Conservation (phyloP, 768 basidiomycete genomes). For the Tephrocybe rancida region DNA sequence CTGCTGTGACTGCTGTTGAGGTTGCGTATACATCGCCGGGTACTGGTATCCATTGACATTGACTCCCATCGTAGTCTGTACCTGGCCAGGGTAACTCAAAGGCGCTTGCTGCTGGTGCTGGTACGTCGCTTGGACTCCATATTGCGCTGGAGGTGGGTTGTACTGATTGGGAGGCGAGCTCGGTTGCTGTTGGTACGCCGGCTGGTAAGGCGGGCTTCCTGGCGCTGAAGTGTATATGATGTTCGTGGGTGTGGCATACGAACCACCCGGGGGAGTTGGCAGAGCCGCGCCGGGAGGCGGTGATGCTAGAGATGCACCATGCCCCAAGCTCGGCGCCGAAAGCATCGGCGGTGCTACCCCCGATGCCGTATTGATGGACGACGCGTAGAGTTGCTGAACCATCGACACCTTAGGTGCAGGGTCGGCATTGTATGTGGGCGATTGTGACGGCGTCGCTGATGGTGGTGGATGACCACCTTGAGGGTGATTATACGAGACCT, state of each 20-base stretch:
- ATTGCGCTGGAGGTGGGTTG: too few species aligned
- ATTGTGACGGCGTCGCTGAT: conserved; percentile 8
- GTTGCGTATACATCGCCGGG: neutral
- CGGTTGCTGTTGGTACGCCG: neutral
- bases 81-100: neutral
- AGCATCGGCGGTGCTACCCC: conserved; percentile 8
- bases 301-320: neutral
- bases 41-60: neutral
- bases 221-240: neutral
- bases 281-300: neutral
- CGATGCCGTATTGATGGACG: conserved; percentile 26
- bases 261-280: neutral
- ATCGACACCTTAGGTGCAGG: conserved; percentile 25
- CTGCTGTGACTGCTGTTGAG: neutral
- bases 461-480: conserved; percentile 15
- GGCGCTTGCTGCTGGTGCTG: neutral
- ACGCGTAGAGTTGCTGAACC: conserved; percentile 49
- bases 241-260: neutral
- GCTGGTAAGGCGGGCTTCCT: neutral
- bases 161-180: neutral
- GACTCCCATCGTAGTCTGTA: neutral
- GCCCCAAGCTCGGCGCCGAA: conserved; percentile 15
- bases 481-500: conserved; percentile 36
- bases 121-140: neutral
- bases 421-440: conserved; percentile 15